phyloP scores from a whole-genome alignment of 768 basidiomycete species.

The Gyrodon lividus region DNA sequence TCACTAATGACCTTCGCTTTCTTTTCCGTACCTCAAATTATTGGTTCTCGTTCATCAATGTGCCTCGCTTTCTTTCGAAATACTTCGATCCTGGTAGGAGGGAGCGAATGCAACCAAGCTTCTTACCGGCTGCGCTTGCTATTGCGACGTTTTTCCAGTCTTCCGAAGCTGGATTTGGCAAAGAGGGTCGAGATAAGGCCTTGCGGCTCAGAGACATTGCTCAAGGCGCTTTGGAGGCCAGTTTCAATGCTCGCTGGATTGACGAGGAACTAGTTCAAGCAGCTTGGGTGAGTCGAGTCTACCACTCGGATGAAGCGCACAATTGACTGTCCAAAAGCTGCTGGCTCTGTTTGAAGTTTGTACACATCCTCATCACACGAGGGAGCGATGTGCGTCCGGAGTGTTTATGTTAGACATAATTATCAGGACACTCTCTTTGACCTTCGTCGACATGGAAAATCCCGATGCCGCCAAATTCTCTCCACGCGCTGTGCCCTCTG shows the following conservation, averaged over 20 bases:
- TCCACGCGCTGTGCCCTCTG: constrained; percentile 48
- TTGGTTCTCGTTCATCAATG: constrained; percentile 74
- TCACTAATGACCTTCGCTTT: constrained; percentile 59
- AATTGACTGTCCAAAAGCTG: constrained; percentile 41
- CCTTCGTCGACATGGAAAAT: constrained; percentile 57
- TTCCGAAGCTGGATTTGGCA: constrained; percentile 55
- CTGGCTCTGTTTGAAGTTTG: constrained; percentile 72
- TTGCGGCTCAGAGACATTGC: constrained; percentile 64
- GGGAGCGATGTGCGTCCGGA: constrained; percentile 52
- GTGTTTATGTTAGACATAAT: constrained; percentile 66
- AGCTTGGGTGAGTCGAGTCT: constrained; percentile 57
- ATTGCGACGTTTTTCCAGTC: constrained; percentile 71
- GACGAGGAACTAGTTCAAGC: constrained; percentile 75
- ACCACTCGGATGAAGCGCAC: constrained; percentile 1
- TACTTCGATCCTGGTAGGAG: constrained; percentile 56
- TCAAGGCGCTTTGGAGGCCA: constrained; percentile 68
- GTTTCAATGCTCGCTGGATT: constrained; percentile 67
- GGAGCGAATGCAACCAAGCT: constrained; percentile 62
- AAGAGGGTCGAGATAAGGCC: constrained; percentile 52
- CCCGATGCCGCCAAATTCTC: constrained; percentile 50
- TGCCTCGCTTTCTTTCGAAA: constrained; percentile 63
- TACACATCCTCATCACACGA: constrained; percentile 60
- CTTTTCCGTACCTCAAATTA: constrained; percentile 64
- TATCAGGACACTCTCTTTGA: constrained; percentile 59
- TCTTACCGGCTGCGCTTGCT: constrained; percentile 61